Percentiles rank a stretch among this genome's conserved stretches.
phyloP scores from a whole-genome alignment of 192 early-diverging fungal genomes.

The Umbelopsis ramanniana region DNA sequence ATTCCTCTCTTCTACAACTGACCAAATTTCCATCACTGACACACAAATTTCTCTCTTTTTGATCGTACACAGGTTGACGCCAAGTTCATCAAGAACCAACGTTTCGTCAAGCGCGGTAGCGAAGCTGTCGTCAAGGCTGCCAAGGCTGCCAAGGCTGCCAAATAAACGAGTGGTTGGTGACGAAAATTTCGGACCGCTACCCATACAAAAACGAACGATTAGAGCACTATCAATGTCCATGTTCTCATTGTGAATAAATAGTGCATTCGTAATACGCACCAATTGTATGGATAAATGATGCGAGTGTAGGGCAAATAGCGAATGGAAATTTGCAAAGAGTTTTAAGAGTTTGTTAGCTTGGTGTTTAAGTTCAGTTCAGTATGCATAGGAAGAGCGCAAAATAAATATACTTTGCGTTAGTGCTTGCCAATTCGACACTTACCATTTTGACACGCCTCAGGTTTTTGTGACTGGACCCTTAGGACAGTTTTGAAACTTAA shows the following conservation, averaged over 20 bases:
- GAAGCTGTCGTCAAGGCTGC: slow-evolving; percentile 38
- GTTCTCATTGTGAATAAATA: slow-evolving; percentile 16
- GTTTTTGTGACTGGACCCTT: not conserved
- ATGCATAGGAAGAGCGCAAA: too few species aligned
- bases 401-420: too few species aligned
- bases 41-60: not conserved
- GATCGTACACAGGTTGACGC: slow-evolving; percentile 48
- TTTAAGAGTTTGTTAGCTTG: too few species aligned
- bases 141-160: slow-evolving; percentile 13
- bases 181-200: slow-evolving; percentile 5
- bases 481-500: too few species aligned
- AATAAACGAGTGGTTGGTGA: not conserved
- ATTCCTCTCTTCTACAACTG: not conserved
- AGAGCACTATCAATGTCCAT: slow-evolving; percentile 15
- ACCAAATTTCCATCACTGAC: too few species aligned
- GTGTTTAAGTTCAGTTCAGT: not conserved
- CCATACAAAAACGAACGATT: slow-evolving; percentile 3
- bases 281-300: not conserved
- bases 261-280: not conserved
- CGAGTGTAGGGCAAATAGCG: too few species aligned
- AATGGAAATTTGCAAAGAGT: too few species aligned
- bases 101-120: slow-evolving; percentile 86
- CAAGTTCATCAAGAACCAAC: slow-evolving; percentile 98
- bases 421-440: too few species aligned
- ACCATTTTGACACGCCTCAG: not conserved